Base-by-base conservation (phyloP, 2,329 filamentous ascomycete species). In the Apiospora rasikravindrae region DNA sequence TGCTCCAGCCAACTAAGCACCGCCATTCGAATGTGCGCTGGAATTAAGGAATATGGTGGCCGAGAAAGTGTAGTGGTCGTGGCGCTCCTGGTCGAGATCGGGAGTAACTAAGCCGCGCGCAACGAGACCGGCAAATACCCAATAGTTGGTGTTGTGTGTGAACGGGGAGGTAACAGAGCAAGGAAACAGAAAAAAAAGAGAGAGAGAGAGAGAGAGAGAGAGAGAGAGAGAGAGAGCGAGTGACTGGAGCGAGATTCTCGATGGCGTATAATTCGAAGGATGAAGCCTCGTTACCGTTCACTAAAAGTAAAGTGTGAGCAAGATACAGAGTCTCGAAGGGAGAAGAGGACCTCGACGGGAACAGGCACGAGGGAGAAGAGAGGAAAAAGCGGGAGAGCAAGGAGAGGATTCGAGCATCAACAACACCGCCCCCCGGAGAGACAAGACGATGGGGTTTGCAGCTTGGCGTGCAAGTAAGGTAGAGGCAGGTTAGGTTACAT, bases 401-500 rank as follows among this genome's bases (percentile, higher is more conserved):
- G 24, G 24, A 49, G 42, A 49, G 47, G 29, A 69, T 49, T 40
- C 44, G 19, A 69, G 67, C 67, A 45, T 49, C 67, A 49, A 24
- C 42, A 40, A 40, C 57, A 64, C 57, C 57, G 57, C 33, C 57
- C 57, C 19, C 57, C 53, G 22, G 33, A 49, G 57, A 64, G 57
- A 64, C 57, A 40, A 40, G 57, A 64, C 40, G 57, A 64, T 64
- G 57, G 57, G 57, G 33, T 64, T 64, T 64, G 57, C 33, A n/a
- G 57, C 57, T 64, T 64, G 57, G 57, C 57, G 37, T 33, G 29
- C 33, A 64, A 64, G 57, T 64, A 40, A 64, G 57, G 57, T 64
- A 64, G 53, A 61, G 53, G 53, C 33, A 61, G 53, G 53, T 61
- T 61, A 61, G 57, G 57, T 64, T 64, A 64, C 57, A 64, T 64